A percentile compares a stretch with the other conserved stretches of the same genome.
These are phyloP conservation scores for Amaranthus tricolor DNA, from an alignment of 179 eudicot genomes.

Conservation along the genomic window DNA sequence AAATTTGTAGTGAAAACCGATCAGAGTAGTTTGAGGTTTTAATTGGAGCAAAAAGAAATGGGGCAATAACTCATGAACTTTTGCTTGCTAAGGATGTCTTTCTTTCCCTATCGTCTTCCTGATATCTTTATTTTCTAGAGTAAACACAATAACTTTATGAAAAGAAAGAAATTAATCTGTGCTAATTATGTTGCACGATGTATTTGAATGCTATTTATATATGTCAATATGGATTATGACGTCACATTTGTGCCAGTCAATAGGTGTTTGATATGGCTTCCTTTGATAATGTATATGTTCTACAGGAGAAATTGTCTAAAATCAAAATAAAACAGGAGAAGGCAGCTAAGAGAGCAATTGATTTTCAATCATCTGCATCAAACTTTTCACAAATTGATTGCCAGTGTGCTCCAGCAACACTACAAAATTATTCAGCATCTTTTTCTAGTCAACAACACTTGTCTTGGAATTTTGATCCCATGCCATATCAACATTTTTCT, in stretches of 20 bases:
- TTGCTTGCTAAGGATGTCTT: neutral
- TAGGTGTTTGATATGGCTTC: neutral
- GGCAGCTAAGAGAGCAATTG: slow-evolving; percentile 30
- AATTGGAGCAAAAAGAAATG: neutral
- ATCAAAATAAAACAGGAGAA: slow-evolving; percentile 26
- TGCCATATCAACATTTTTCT: slow-evolving; percentile 32
- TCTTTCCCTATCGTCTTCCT: neutral
- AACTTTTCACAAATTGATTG: slow-evolving; percentile 34
- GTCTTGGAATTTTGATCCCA: slow-evolving; percentile 33
- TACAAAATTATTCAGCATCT: slow-evolving; percentile 29
- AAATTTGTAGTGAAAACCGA: neutral
- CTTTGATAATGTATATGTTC: neutral
- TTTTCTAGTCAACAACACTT: slow-evolving; percentile 35
- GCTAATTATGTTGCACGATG: neutral
- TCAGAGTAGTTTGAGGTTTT: neutral
- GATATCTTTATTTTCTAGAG: neutral
- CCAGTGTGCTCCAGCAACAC: slow-evolving; percentile 29
- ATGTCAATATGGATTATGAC: neutral
- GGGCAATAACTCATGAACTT: neutral
- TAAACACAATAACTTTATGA: neutral
- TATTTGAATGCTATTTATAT: neutral
- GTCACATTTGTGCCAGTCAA: neutral
- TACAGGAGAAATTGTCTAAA: slow-evolving; percentile 41
- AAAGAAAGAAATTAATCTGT: neutral
- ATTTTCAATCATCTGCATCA: slow-evolving; percentile 30